phyloP scores from a whole-genome alignment of 116 monocot genomes.

The Papilionanthe hybrid region DNA sequence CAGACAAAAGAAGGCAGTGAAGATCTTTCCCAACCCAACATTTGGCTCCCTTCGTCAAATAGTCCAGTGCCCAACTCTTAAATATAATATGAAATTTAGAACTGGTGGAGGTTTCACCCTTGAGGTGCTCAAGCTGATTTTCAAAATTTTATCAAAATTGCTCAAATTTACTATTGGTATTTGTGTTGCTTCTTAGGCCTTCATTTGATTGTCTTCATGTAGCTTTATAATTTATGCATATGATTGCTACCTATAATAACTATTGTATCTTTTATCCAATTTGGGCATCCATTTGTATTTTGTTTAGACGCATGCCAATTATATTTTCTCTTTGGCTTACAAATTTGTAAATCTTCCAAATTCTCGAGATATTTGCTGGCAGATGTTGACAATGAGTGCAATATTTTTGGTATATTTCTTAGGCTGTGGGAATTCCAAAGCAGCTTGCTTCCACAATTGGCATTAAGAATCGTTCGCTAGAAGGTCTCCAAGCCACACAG shows the following conservation, averaged over 20 bases:
- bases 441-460: conserved; percentile 55
- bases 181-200: too few species aligned
- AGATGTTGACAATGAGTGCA: neutral
- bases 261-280: too few species aligned
- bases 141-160: too few species aligned
- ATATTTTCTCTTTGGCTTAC: too few species aligned
- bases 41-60: conserved; percentile 31
- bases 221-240: too few species aligned
- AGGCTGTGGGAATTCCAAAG: conserved; percentile 40
- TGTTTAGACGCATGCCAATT: too few species aligned
- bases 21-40: conserved; percentile 20
- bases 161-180: neutral
- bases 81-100: conserved; percentile 42
- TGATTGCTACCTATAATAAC: too few species aligned
- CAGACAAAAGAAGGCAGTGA: conserved; percentile 24
- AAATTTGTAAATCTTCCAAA: too few species aligned
- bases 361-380: too few species aligned
- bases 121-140: conserved; percentile 37
- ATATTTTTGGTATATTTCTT: neutral
- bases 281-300: too few species aligned
- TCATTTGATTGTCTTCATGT: too few species aligned
- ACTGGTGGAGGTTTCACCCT: conserved; percentile 29
- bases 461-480: conserved; percentile 46
- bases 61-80: conserved; percentile 31
- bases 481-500: conserved; percentile 48